Evolutionary conservation across 768 basidiomycete species (phyloP).

Genomic region (Hygrophorus pudorinus): DNA sequence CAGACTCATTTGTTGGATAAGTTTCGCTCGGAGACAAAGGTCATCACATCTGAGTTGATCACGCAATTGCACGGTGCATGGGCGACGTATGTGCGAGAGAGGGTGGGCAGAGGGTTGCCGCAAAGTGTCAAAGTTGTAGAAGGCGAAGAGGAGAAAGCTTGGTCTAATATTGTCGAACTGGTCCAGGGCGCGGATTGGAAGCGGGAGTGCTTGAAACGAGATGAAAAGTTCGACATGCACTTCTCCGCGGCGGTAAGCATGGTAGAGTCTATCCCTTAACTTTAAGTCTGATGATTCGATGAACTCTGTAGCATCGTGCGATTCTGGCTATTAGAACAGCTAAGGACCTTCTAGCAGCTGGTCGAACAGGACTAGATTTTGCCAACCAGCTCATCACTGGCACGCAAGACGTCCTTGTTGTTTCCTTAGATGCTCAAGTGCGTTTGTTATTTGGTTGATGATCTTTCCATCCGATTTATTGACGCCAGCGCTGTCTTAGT

Average conservation of each 20-base stretch:
- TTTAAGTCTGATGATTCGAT: constrained; percentile 11
- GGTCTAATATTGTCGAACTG: constrained; percentile 44
- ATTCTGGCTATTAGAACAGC: constrained; percentile 45
- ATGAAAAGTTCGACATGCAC: constrained; percentile 93
- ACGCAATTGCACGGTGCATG: constrained; percentile 52
- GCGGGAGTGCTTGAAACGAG: constrained; percentile 57
- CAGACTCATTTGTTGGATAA: constrained; percentile 63
- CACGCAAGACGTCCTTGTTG: constrained; percentile 68
- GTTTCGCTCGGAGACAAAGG: constrained; percentile 43
- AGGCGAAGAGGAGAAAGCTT: constrained; percentile 42
- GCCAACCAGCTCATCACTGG: constrained; percentile 58
- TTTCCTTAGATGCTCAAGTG: constrained; percentile 68
- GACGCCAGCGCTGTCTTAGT: constrained; percentile 32
- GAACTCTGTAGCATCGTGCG: constrained; percentile 33
- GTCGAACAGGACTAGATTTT: constrained; percentile 28
- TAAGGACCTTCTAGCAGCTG: constrained; percentile 28
- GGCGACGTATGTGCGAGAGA: constrained; percentile 49
- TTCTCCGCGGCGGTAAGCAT: constrained; percentile 61
- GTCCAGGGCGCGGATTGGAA: constrained; percentile 54
- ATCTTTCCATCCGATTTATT: neutral
- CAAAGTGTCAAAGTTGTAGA: constrained; percentile 31
- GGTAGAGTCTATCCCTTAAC: constrained; percentile 1
- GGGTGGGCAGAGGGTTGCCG: constrained; percentile 56
- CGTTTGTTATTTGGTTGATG: constrained; percentile 7
- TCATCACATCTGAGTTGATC: constrained; percentile 51